Base-by-base conservation (phyloP, 2,329 filamentous ascomycete genomes). In the Colletotrichum salicis region DNA sequence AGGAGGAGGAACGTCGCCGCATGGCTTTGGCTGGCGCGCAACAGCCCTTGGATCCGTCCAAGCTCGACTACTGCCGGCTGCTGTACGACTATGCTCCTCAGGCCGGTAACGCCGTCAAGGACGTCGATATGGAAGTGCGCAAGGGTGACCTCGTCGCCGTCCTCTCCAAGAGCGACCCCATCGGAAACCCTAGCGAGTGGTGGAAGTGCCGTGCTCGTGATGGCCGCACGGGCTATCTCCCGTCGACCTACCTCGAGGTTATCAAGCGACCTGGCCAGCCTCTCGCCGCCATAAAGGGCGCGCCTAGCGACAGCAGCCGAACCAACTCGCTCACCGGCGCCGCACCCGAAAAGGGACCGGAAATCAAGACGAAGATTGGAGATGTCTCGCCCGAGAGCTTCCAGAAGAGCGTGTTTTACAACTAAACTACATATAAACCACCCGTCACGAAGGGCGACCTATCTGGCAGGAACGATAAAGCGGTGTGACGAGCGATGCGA, bases 111-210 rank as follows among this genome's bases (percentile, higher is more conserved):
- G 82, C 83, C 15, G 86, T 87, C 24, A 84, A 92, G 73, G 94
- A 93, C 41, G 91, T 98, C 76, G 97, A 99, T 79, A 88, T 99
- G 15, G 91, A 94, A 45, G 96, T 97, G 29, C 95, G 94, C 84
- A 98, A 97, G 85, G 96, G 96, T 71, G 96, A 99, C 77, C 91
- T 98, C 64, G 95, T 99, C 19, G 96, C 96, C 31, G 95, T 99
- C 1, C 88, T 99, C 66, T 93, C 92, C 84, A 98, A 98, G 85
- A 93, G 91, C 22, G 96, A 99, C 78, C 96, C 96, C 0, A 90
- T 96, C 78, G 96, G 96, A 55, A 95, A 96, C 77, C 90, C 94
- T 5, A 96, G 93, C 64, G 96, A 99, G 79, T 99, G 96, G 96
- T 99, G 96, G 96, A 91, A 93, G 75, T 99, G 97, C 83, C 90